phyloP scores from a whole-genome alignment of 2,329 filamentous ascomycete species.

The Fusarium dimerum region DNA sequence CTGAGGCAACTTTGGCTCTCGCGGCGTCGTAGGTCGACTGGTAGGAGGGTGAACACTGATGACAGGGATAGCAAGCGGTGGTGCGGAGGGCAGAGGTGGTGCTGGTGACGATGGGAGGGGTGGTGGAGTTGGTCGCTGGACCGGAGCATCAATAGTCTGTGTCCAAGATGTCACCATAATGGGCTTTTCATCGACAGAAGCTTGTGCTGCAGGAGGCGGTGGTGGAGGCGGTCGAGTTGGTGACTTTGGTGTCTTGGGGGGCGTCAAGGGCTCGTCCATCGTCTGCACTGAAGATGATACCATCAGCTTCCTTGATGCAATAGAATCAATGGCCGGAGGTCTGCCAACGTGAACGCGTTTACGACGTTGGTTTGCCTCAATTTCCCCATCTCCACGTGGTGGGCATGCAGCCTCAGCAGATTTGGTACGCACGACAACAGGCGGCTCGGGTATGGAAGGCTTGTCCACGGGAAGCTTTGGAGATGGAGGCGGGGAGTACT shows the following conservation, averaged over 20 bases:
- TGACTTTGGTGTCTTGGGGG: slow-evolving; percentile 64
- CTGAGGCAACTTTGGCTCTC: slow-evolving; percentile 73
- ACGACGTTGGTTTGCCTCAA: slow-evolving; percentile 72
- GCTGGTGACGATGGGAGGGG: slow-evolving; percentile 3
- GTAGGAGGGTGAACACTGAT: slow-evolving; percentile 90
- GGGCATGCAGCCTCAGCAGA: slow-evolving; percentile 44
- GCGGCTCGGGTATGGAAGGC: slow-evolving; percentile 45
- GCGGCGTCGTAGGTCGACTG: slow-evolving; percentile 79
- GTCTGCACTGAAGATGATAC: slow-evolving; percentile 68
- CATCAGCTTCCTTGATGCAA: slow-evolving; percentile 49
- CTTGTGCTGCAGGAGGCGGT: slow-evolving; percentile 34
- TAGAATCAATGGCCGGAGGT: slow-evolving; percentile 51
- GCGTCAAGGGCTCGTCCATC: slow-evolving; percentile 61
- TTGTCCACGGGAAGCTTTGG: slow-evolving; percentile 52
- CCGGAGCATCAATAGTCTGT: slow-evolving; percentile 53
- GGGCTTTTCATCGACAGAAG: slow-evolving; percentile 37
- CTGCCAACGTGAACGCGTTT: slow-evolving; percentile 64
- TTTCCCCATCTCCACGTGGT: slow-evolving; percentile 54
- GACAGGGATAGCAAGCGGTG: slow-evolving; percentile 67
- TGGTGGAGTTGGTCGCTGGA: neutral
- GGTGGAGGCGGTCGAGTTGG: slow-evolving; percentile 43
- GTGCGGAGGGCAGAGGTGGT: slow-evolving; percentile 28
- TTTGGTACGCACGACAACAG: slow-evolving; percentile 35
- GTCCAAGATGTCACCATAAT: slow-evolving; percentile 58
- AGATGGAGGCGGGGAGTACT: slow-evolving; percentile 82